Conservation (phyloP, 352 stramenopile species). For the Pythium dissotocum region DNA sequence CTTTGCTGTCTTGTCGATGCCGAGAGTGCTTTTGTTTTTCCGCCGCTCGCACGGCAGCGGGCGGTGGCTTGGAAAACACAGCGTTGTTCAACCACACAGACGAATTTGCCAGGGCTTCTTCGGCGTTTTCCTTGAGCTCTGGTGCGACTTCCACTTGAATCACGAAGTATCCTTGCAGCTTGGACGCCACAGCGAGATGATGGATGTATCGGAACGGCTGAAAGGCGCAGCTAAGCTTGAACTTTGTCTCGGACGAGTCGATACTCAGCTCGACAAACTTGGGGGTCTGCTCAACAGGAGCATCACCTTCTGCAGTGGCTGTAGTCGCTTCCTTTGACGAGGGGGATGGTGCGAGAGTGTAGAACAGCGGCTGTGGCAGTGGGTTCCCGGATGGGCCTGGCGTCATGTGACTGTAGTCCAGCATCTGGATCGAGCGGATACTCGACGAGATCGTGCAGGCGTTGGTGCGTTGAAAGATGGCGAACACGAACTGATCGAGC, state of each 20-base stretch:
- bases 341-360: conserved; percentile 21
- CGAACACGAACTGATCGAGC: conserved; percentile 62
- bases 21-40: conserved; percentile 21
- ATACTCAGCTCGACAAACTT: conserved; percentile 55
- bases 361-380: conserved; percentile 43
- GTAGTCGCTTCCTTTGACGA: background rate
- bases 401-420: conserved; percentile 56
- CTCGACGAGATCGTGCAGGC: conserved; percentile 53
- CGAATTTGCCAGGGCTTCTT: conserved; percentile 50
- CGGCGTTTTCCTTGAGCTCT: conserved; percentile 51
- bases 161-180: conserved; percentile 68
- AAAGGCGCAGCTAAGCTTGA: conserved; percentile 57
- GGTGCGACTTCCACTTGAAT: conserved; percentile 48
- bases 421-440: conserved; percentile 63
- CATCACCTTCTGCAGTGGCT: background rate
- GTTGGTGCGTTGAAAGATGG: conserved; percentile 58
- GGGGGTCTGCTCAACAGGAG: background rate
- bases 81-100: conserved; percentile 57
- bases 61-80: conserved; percentile 36
- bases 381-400: conserved; percentile 7
- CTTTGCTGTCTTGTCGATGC: conserved; percentile 15
- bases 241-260: conserved; percentile 52
- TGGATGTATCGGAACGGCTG: conserved; percentile 75
- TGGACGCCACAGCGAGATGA: conserved; percentile 60
- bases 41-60: conserved; percentile 15